Evolutionary conservation across 2,329 filamentous ascomycete genomes (phyloP).

Genomic region (Calonectria naviculata): DNA sequence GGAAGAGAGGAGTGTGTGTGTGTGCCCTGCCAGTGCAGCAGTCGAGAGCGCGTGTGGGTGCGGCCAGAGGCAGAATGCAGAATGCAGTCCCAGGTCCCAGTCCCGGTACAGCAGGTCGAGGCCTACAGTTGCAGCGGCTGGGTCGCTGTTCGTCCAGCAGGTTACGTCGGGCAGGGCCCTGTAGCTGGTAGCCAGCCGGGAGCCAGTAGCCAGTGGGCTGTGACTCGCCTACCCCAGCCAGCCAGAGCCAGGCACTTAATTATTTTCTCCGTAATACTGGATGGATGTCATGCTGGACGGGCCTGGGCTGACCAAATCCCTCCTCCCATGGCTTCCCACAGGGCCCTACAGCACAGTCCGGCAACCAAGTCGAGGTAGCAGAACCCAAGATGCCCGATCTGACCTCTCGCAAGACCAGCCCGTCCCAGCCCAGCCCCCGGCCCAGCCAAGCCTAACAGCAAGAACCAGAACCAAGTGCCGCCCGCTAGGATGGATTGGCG

Average conservation of each 20-base stretch:
- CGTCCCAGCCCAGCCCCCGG: conserved; percentile 14
- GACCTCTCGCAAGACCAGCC: not conserved
- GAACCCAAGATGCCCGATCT: not conserved
- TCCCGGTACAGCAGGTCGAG: not conserved
- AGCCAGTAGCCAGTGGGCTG: conserved; percentile 1
- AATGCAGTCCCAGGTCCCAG: conserved; percentile 2
- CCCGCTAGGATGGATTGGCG: conserved; percentile 20
- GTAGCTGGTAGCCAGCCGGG: not conserved
- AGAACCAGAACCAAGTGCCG: not conserved
- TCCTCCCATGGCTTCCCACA: not conserved
- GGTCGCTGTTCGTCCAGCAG: conserved; percentile 8
- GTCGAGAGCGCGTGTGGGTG: not conserved
- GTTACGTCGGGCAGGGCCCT: not conserved
- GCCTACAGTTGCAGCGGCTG: not conserved
- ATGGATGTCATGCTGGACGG: not conserved
- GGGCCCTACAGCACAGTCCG: not conserved
- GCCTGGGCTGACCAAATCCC: not conserved
- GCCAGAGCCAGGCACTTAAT: not conserved
- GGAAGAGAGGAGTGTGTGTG: conserved; percentile 8
- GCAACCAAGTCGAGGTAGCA: not conserved
- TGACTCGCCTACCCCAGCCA: conserved; percentile 8
- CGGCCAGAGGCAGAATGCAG: not conserved
- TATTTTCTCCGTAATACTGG: not conserved
- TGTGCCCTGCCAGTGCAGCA: conserved; percentile 3
- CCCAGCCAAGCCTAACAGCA: conserved; percentile 13